A percentile compares a stretch with the other conserved stretches of the same genome.
These are phyloP conservation scores for Coleophoma crateriformis DNA, from an alignment of 2,329 filamentous ascomycete species.

Conservation along the genomic window DNA sequence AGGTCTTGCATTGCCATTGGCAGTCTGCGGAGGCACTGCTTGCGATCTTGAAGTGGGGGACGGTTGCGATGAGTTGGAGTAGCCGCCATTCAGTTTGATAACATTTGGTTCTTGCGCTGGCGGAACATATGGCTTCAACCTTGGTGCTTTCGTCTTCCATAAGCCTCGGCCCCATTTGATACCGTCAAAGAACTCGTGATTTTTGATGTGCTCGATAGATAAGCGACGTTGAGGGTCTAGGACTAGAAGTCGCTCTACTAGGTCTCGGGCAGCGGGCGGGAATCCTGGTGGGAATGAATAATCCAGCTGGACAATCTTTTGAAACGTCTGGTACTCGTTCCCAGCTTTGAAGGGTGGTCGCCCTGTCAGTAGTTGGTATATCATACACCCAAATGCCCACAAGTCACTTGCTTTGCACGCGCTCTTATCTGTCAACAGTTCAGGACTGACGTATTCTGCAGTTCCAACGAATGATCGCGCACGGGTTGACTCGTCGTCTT, in stretches of 20 bases:
- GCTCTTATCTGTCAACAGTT: slow-evolving; percentile 93
- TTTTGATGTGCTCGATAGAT: slow-evolving; percentile 93
- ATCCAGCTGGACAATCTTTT: slow-evolving; percentile 92
- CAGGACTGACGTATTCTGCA: slow-evolving; percentile 95
- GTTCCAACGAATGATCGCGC: slow-evolving; percentile 96
- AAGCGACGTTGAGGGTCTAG: slow-evolving; percentile 79
- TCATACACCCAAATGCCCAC: slow-evolving; percentile 97
- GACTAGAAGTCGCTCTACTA: slow-evolving; percentile 86
- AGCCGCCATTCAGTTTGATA: slow-evolving; percentile 61
- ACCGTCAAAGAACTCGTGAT: slow-evolving; percentile 90
- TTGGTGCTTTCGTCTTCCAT: slow-evolving; percentile 87
- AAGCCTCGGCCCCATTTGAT: slow-evolving; percentile 76
- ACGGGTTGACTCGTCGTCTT: slow-evolving; percentile 56
- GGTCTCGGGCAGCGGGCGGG: slow-evolving; percentile 75
- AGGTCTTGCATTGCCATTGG: slow-evolving; percentile 41
- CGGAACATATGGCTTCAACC: slow-evolving; percentile 77
- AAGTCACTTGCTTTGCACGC: slow-evolving; percentile 96
- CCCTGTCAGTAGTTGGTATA: slow-evolving; percentile 95
- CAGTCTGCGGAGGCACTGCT: slow-evolving; percentile 26
- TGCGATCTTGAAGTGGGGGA: slow-evolving; percentile 22
- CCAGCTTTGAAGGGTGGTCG: slow-evolving; percentile 92
- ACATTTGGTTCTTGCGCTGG: slow-evolving; percentile 67
- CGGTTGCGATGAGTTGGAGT: slow-evolving; percentile 25
- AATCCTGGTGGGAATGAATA: slow-evolving; percentile 92
- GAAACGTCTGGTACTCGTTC: slow-evolving; percentile 95